Conservation (phyloP, 2,329 filamentous ascomycete species). For the Paecilomyces sp. region DNA sequence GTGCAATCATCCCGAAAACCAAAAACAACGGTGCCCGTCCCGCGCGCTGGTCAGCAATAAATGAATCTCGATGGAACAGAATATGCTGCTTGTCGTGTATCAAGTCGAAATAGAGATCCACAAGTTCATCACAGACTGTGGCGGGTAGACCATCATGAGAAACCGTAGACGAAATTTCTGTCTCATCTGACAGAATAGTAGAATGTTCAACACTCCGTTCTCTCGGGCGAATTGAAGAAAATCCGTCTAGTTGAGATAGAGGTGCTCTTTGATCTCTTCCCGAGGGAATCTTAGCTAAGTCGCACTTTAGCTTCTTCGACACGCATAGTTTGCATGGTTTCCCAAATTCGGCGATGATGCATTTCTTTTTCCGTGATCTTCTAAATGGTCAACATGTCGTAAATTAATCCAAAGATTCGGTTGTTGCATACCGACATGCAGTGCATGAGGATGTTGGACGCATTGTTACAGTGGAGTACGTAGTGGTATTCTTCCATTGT, state of each 20-base stretch:
- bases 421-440: not conserved
- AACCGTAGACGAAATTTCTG: not conserved
- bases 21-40: not conserved
- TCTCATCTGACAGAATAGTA: not conserved
- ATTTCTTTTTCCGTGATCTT: not conserved
- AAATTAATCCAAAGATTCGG: not conserved
- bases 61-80: conserved; percentile 11
- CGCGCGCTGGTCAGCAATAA: conserved; percentile 3
- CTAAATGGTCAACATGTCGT: not conserved
- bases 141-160: not conserved
- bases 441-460: not conserved
- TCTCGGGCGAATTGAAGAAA: not conserved
- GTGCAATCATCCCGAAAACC: not conserved
- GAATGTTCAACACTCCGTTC: not conserved
- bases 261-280: not conserved
- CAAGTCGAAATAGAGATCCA: conserved; percentile 12
- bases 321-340: not conserved
- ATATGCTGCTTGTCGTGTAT: conserved; percentile 12
- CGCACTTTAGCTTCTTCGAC: not conserved
- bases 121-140: conserved; percentile 5
- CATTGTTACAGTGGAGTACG: not conserved
- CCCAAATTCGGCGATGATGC: not conserved
- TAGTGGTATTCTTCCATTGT: not conserved
- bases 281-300: not conserved
- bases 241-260: not conserved